Conservation (phyloP, 2,329 filamentous ascomycete species). For the Colletotrichum australisinense region DNA sequence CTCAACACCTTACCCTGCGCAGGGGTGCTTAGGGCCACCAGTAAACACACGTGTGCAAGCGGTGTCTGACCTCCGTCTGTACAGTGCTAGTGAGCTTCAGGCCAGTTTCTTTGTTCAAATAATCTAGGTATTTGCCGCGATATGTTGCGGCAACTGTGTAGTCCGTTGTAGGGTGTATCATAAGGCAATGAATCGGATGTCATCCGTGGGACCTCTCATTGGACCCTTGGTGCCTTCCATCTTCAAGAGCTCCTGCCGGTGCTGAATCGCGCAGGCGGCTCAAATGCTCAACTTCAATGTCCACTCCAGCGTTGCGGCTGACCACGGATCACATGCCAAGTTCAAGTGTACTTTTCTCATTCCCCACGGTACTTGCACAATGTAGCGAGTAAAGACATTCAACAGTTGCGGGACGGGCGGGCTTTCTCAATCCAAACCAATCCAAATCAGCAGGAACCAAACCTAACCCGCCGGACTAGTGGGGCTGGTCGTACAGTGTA, state of each 20-base stretch:
- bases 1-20: background rate
- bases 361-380: background rate
- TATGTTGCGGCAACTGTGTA: too few species aligned
- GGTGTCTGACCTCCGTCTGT: constrained; percentile 8
- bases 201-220: background rate
- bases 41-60: background rate
- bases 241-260: background rate
- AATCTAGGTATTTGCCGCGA: too few species aligned
- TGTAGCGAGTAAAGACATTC: background rate
- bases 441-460: background rate
- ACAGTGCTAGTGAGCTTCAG: background rate
- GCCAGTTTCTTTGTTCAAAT: background rate
- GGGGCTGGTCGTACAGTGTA: constrained; percentile 1
- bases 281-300: background rate
- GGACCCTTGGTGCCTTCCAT: background rate
- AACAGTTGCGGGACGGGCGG: constrained; percentile 22
- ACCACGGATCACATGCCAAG: constrained; percentile 5
- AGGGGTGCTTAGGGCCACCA: constrained; percentile 16
- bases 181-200: background rate
- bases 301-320: too few species aligned
- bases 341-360: background rate
- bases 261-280: background rate
- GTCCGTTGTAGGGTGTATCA: too few species aligned
- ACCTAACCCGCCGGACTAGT: constrained; percentile 14
- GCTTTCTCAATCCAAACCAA: constrained; percentile 14